A percentile compares a stretch with the other conserved stretches of the same genome.
Evolutionary conservation across 768 basidiomycete genomes (phyloP).

Genomic region (Leccinum olivaceopallidum): DNA sequence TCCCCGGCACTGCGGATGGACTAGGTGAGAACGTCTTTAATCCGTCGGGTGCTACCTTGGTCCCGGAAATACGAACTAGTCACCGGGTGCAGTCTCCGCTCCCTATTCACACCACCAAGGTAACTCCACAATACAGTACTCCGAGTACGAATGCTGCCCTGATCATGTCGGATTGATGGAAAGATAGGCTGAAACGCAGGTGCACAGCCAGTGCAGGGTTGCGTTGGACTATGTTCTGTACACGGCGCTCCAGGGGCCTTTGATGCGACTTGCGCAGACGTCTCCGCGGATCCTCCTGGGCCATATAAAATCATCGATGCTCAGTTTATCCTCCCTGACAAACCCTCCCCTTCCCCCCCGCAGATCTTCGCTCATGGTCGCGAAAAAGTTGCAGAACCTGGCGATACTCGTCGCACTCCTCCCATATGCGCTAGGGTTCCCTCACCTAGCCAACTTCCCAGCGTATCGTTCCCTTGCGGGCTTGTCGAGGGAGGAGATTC

Average conservation of each 20-base stretch:
- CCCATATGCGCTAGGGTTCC: constrained; percentile 4
- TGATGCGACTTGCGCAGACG: not conserved
- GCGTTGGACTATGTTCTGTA: not conserved
- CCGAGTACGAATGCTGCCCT: not conserved
- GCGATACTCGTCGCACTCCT: constrained; percentile 4
- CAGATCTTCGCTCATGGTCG: not conserved
- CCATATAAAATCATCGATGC: constrained; percentile 6
- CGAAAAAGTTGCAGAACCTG: constrained; percentile 12
- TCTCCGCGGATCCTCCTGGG: not conserved
- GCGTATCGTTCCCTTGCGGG: constrained; percentile 25
- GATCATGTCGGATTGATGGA: not conserved
- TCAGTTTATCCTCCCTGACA: too few species aligned
- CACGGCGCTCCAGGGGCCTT: not conserved
- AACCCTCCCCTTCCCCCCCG: not conserved
- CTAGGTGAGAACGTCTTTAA: not conserved
- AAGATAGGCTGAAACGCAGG: not conserved
- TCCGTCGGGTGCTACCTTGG: not conserved
- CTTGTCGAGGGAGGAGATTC: constrained; percentile 20
- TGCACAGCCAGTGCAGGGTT: not conserved
- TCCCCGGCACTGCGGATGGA: not conserved
- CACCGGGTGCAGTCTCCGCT: not conserved
- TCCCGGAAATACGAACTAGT: not conserved
- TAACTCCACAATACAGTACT: not conserved
- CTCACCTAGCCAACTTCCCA: constrained; percentile 17
- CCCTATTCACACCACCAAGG: not conserved